Evolutionary conservation across 73 alveolate species (phyloP).

Genomic region (Effrenium voratum): DNA sequence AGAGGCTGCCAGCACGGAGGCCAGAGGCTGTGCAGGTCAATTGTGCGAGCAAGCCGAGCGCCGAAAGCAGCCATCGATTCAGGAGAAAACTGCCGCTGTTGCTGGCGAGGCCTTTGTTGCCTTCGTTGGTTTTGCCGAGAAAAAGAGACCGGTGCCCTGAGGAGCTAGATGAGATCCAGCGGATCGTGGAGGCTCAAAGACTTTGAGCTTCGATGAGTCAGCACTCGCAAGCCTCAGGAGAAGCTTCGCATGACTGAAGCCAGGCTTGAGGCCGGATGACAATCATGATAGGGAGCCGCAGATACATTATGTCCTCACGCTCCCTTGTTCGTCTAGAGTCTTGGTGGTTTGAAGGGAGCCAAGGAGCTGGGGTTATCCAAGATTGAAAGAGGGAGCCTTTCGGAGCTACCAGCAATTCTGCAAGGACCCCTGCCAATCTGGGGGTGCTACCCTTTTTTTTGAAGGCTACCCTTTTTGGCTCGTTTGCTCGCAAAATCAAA

Average conservation of each 20-base stretch:
- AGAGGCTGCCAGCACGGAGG: conserved; percentile 82
- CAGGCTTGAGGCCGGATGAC: conserved; percentile 67
- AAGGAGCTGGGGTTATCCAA: background rate
- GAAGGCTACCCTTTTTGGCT: no score
- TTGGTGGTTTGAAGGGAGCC: no score
- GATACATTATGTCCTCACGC: no score
- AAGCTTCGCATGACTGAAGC: conserved; percentile 85
- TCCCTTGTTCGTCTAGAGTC: no score
- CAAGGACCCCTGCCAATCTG: no score
- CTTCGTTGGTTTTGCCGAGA: background rate
- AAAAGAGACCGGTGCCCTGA: background rate
- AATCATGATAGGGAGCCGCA: no score
- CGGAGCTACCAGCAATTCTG: no score
- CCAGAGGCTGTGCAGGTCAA: background rate
- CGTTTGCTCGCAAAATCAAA: no score
- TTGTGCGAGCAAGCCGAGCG: background rate
- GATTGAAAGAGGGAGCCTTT: background rate
- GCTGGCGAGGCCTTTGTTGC: conserved; percentile 60
- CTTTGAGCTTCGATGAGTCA: background rate
- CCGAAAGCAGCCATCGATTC: background rate
- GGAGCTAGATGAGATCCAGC: conserved; percentile 66
- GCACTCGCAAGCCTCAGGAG: conserved; percentile 8
- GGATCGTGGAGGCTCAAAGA: conserved; percentile 18
- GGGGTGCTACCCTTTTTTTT: no score
- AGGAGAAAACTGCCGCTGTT: conserved; percentile 88